These are phyloP conservation scores for Coniella lustricola DNA, from an alignment of 2,329 filamentous ascomycete genomes.

Conservation along the genomic window DNA sequence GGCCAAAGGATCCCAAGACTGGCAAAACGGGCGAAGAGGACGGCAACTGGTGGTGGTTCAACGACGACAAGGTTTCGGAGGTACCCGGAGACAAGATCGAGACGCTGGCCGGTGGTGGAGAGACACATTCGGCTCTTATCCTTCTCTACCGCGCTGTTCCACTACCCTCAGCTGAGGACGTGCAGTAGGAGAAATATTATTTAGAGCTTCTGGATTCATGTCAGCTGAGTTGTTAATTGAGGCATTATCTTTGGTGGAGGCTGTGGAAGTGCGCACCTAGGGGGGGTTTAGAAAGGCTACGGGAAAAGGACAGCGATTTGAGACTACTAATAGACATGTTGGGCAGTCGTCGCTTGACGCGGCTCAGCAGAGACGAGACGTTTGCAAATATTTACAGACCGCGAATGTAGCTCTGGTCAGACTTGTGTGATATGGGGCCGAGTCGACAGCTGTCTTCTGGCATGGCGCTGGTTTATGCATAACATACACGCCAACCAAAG, in stretches of 20 bases:
- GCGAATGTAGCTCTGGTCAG: too few species aligned
- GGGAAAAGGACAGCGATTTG: neutral
- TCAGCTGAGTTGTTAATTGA: neutral
- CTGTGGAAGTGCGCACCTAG: too few species aligned
- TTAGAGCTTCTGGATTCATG: too few species aligned
- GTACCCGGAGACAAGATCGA: conserved; percentile 88
- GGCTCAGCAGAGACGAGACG: too few species aligned
- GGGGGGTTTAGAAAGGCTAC: neutral
- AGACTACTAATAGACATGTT: too few species aligned
- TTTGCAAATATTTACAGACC: too few species aligned
- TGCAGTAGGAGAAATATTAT: conserved; percentile 22
- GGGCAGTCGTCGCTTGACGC: too few species aligned
- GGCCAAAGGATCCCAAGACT: conserved; percentile 62
- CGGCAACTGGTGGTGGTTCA: conserved; percentile 99
- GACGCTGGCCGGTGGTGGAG: conserved; percentile 79
- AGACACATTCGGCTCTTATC: conserved; percentile 77
- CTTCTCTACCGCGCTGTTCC: conserved; percentile 71
- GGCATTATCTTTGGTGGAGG: too few species aligned
- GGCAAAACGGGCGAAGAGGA: conserved; percentile 76
- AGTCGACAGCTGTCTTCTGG: too few species aligned
- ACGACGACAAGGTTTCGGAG: conserved; percentile 94
- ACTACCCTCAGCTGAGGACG: conserved; percentile 51
- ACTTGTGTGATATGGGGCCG: too few species aligned
- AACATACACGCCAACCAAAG: too few species aligned
- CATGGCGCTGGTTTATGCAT: too few species aligned